Evolutionary conservation across 495 filamentous ascomycete species (phyloP), one percentile per base, ranked within the genome.

Genomic region (Glutinoglossum americanum): DNA sequence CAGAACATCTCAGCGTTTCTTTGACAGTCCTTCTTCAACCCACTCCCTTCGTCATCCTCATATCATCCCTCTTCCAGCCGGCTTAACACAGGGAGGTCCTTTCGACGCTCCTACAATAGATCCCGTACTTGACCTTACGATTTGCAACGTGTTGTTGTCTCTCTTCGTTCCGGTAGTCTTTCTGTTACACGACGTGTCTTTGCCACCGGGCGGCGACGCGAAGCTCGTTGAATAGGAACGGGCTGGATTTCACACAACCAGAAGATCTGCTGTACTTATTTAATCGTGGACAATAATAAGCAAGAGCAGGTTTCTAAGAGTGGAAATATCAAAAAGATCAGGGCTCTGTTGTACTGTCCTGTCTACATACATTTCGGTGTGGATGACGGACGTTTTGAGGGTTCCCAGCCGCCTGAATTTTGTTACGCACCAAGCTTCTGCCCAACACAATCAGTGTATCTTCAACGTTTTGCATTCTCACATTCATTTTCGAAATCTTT

Each of bases 381-480:
- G 25, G 49, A 17, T 53, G 23, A 53, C 25, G 49, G 23, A 32
- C 28, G 13, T 27, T 53, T 53, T 53, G 49, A 53, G 49, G 49
- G 10, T 28, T 53, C 23, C 49, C 49, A 53, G 17, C 49, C 49
- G 28, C 47, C 47, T 51, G 47, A 51, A 51, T 51, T n/a, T 51
- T 41, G 47, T 53, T 53, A 7, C 23, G 49, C 49, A 53, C 49
- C 28, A 21, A n/a, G 11, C 30, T 53, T 53, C 26, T 53, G 1
- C 49, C 30, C 49, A 53, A 53, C 49, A n/a, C 49, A 47, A 53
- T 28, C 49, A 45, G 49, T 53, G 49, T 53, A 53, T 53, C 49
- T 51, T 53, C 49, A 53, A 15, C 23, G 2, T 53, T 25, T 32
- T 27, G 28, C 49, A 53, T 32, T 53, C 30, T 33, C 30, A 4